Percentiles rank a stretch among this genome's conserved stretches.
These are phyloP conservation scores for Rhodotorula toruloides DNA, from an alignment of 768 basidiomycete genomes.

Conservation along the genomic window DNA sequence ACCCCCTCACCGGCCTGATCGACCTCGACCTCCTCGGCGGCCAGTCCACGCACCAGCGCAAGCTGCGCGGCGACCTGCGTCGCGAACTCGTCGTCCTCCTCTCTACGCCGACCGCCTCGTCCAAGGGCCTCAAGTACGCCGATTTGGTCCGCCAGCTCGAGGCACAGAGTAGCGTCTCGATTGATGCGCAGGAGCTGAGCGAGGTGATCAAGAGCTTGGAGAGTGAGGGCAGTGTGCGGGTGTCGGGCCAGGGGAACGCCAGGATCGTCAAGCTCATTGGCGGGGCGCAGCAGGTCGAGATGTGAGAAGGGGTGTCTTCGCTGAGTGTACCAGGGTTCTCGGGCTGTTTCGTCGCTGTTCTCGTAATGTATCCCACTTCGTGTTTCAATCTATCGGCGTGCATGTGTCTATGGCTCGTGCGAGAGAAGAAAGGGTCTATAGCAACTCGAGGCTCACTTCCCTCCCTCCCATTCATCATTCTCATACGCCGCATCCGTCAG, in stretches of 20 bases:
- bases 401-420: no score
- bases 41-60: constrained; percentile 77
- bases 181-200: constrained; percentile 73
- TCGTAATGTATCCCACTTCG: no score
- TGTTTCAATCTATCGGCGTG: no score
- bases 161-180: constrained; percentile 74
- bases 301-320: not conserved
- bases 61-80: constrained; percentile 81
- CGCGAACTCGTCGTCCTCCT: constrained; percentile 61
- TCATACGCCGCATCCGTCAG: constrained; percentile 8
- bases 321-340: no score
- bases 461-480: constrained; percentile 28
- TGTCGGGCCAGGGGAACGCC: constrained; percentile 79
- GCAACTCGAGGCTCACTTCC: no score
- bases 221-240: constrained; percentile 78
- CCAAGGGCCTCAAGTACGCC: constrained; percentile 68
- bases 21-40: constrained; percentile 95
- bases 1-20: constrained; percentile 51
- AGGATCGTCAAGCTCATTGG: constrained; percentile 58
- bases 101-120: constrained; percentile 19
- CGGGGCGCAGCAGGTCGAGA: constrained; percentile 22
- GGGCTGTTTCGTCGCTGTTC: not conserved
- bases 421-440: no score
- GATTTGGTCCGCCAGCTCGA: constrained; percentile 74
- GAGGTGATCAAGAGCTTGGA: constrained; percentile 56